These are phyloP conservation scores for Thalassiosira sp. DNA, from an alignment of 352 stramenopile genomes.

Conservation along the genomic window DNA sequence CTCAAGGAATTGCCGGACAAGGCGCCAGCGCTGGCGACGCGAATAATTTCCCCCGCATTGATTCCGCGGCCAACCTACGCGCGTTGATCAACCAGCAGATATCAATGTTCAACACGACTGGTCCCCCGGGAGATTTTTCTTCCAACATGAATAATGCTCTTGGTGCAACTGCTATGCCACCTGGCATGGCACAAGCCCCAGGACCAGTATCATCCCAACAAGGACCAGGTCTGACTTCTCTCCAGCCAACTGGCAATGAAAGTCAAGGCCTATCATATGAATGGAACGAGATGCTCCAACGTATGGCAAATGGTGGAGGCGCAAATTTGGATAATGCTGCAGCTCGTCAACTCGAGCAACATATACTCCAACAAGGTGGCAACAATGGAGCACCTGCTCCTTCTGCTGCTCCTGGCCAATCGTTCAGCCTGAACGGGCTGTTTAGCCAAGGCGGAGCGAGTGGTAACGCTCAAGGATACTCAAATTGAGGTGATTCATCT, in stretches of 20 bases:
- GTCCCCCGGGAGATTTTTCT: not conserved
- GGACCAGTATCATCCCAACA: conserved; percentile 10
- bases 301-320: not conserved
- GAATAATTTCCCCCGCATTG: conserved; percentile 6
- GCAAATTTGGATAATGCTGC: not conserved
- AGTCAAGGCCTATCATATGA: conserved; percentile 2
- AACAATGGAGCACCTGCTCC: not conserved
- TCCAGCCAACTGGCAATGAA: not conserved
- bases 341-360: conserved; percentile 4
- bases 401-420: not conserved
- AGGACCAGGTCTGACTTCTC: not conserved
- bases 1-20: conserved; percentile 23
- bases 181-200: not conserved
- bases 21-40: not conserved
- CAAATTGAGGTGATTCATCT: not conserved
- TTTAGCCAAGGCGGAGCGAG: not conserved
- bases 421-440: conserved; percentile 17
- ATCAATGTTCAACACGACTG: conserved; percentile 42
- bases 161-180: not conserved
- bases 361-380: conserved; percentile 12
- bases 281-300: conserved; percentile 10
- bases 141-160: conserved; percentile 4
- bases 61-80: conserved; percentile 45
- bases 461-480: not conserved
- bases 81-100: conserved; percentile 50